Base-by-base conservation (phyloP, 169 alveolate genomes). In the Eimeria zaria region DNA sequence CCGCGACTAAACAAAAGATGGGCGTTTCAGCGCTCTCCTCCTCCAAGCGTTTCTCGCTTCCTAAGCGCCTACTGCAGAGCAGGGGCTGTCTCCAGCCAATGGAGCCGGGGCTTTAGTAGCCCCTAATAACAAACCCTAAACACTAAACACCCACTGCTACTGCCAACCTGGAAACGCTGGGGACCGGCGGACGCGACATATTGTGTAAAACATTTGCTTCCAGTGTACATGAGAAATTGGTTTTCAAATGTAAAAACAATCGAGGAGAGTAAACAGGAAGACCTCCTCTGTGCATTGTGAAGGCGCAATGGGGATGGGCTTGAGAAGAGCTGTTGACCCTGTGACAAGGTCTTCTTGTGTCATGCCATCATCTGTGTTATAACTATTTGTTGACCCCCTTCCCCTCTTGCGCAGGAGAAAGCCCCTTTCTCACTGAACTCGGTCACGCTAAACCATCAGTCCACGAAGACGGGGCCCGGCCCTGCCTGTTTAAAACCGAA, bases 281-380 rank as follows among this genome's bases (percentile, higher is more conserved):
- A 41, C 55, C 64, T 44, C 55, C 87, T 44, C 60, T 48, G 87
- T 76, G 87, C 87, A 76, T 76, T 76, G 64, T 76, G 87, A 48
- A 44, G 87, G 87, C 60, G 60, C 62, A n/a, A 9, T 76, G 44
- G 62, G 87, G 87, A 76, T 44, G 87, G 87, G 64, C 7, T n/a
- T n/a, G n/a, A n/a, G n/a, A 20, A 22, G 87, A n/a, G 62, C 11
- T 6, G 41, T 46, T 22, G 64, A n/a, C 64, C 36, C 33, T 76
- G 1, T 30, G 12, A 7, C 44, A 27, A 12, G 64, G 58, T 44
- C 60, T 11, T n/a, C 22, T 76, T 8, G 27, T 33, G 27, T 33
- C 18, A 8, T 46, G 58, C 85, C 22, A 39, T 22, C 85, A 74
- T 24, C 39, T 14, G 41, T 74, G 41, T 41, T 1, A 30, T 74